Percentiles rank a stretch among this genome's conserved stretches.
Conservation (phyloP, 345 rosid species). For the Eucalyptus erythrocorys region DNA sequence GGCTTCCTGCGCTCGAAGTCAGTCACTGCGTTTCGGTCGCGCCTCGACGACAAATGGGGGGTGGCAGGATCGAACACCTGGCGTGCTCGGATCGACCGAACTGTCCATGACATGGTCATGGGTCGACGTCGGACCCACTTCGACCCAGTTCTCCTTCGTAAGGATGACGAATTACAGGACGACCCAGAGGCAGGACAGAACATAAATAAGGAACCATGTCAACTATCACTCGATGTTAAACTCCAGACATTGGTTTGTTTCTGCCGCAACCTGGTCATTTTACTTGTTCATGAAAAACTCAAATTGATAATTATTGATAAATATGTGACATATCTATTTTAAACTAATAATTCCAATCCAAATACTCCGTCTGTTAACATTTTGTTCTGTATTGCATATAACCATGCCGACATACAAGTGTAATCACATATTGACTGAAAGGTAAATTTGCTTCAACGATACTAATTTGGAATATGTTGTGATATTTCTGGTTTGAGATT, state of each 20-base stretch:
- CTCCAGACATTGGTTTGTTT: background rate
- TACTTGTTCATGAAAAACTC: background rate
- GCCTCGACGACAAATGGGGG: background rate
- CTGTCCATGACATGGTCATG: background rate
- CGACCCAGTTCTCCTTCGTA: background rate
- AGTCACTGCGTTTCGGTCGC: background rate
- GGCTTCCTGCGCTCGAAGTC: background rate
- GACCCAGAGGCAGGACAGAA: background rate
- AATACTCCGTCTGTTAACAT: accelerated
- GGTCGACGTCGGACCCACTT: background rate
- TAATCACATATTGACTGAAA: background rate
- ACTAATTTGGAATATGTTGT: background rate
- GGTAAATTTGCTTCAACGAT: background rate
- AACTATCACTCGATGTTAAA: background rate
- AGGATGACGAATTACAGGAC: background rate
- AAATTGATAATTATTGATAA: background rate
- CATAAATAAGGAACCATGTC: background rate
- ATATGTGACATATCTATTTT: background rate
- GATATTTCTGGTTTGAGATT: background rate
- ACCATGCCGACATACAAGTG: accelerated
- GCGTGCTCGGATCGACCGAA: background rate
- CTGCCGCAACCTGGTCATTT: background rate
- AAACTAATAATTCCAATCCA: background rate
- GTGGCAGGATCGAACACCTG: background rate
- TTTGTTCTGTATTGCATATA: accelerated